Evolutionary conservation across 192 early-diverging fungal genomes (phyloP).

Genomic region (Powellomyces hirtus): DNA sequence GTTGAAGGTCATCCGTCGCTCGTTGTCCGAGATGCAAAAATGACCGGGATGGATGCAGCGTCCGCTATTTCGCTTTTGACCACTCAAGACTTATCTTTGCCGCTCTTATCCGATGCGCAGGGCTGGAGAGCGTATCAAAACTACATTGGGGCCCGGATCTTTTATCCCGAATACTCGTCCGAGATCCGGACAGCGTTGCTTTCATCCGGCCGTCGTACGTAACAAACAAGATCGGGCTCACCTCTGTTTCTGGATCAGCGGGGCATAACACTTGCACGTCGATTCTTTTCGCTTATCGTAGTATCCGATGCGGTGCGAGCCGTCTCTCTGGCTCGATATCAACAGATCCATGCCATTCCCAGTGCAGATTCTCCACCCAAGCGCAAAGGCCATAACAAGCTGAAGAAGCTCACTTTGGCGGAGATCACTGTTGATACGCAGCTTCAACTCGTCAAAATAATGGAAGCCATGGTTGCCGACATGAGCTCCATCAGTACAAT

Average conservation of each 20-base stretch:
- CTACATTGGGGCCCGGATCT: conserved; percentile 68
- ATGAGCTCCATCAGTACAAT: conserved; percentile 64
- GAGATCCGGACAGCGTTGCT: conserved; percentile 63
- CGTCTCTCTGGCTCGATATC: conserved; percentile 35
- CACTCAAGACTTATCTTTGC: background rate
- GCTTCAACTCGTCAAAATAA: conserved; percentile 33
- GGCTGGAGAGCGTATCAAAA: conserved; percentile 78
- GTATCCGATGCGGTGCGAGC: background rate
- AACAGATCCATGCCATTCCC: conserved; percentile 39
- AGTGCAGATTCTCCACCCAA: background rate
- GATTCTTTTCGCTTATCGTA: background rate
- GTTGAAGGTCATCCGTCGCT: no score
- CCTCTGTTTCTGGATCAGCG: background rate
- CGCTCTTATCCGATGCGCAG: conserved; percentile 44
- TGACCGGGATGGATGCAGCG: background rate
- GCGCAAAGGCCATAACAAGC: conserved; percentile 2
- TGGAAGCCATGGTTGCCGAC: conserved; percentile 58
- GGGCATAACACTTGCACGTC: background rate
- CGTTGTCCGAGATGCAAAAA: background rate
- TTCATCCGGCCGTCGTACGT: conserved; percentile 53
- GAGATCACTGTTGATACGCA: conserved; percentile 29
- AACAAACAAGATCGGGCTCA: no score
- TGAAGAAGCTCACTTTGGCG: conserved; percentile 5
- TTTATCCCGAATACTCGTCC: conserved; percentile 66
- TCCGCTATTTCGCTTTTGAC: background rate